phyloP scores from a whole-genome alignment of 2,329 filamentous ascomycete genomes.

The Eurotiales sp. region DNA sequence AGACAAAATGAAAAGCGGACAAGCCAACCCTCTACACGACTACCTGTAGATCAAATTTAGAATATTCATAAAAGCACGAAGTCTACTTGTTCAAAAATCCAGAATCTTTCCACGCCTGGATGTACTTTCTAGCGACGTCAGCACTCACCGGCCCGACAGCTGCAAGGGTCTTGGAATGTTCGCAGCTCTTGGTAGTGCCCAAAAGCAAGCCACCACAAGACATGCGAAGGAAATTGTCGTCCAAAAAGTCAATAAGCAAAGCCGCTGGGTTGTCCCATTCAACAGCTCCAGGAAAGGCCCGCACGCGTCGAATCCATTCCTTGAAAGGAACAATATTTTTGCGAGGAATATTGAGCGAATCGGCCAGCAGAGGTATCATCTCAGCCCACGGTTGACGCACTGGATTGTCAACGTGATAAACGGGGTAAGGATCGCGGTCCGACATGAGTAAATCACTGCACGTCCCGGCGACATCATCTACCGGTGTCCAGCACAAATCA shows the following conservation, averaged over 20 bases:
- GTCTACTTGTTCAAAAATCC: constrained; percentile 19
- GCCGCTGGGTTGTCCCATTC: constrained; percentile 28
- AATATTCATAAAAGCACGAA: background rate
- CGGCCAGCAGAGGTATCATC: constrained; percentile 33
- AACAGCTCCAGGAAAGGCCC: constrained; percentile 16
- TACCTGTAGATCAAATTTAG: too few species aligned
- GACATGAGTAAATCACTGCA: constrained; percentile 31
- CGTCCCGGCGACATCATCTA: constrained; percentile 38
- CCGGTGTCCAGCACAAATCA: constrained; percentile 45
- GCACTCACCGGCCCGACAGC: constrained; percentile 29
- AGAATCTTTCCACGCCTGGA: constrained; percentile 33
- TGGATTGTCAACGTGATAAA: constrained; percentile 49
- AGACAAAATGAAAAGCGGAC: background rate
- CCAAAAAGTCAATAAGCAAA: constrained; percentile 29
- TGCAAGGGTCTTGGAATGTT: constrained; percentile 37
- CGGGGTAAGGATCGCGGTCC: constrained; percentile 21
- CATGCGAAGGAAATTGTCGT: constrained; percentile 40
- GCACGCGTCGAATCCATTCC: constrained; percentile 40
- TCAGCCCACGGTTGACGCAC: constrained; percentile 39
- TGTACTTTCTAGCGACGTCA: constrained; percentile 31
- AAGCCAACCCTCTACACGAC: background rate
- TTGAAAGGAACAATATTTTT: constrained; percentile 35
- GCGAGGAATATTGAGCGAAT: constrained; percentile 28
- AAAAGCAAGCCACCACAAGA: constrained; percentile 44
- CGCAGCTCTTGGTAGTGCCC: constrained; percentile 29